Conservation (phyloP, 148 eudicot species). For the Simmondsia chinensis region DNA sequence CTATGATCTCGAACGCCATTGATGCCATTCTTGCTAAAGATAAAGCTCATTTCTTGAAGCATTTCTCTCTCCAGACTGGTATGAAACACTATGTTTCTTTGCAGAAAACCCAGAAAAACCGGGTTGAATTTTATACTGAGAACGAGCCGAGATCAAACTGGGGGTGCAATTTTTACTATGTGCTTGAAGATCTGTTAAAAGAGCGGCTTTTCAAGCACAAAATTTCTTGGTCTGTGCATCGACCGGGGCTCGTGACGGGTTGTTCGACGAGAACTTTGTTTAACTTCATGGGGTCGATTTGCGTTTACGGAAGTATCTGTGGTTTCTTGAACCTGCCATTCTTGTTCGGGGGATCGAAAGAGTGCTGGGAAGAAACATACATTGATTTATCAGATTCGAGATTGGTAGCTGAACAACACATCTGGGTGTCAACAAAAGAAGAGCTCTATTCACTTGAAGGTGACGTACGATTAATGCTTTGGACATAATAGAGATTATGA, state of each 20-base stretch:
- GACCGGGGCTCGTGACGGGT: constrained; percentile 81
- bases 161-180: constrained; percentile 63
- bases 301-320: constrained; percentile 70
- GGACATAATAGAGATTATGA: too few relatives aligned
- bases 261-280: constrained; percentile 41
- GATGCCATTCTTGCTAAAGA: constrained; percentile 47
- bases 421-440: constrained; percentile 67
- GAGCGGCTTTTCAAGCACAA: constrained; percentile 31
- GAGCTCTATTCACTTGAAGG: constrained; percentile 19
- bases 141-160: constrained; percentile 43
- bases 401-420: constrained; percentile 79
- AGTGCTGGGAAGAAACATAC: constrained; percentile 72
- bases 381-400: constrained; percentile 75
- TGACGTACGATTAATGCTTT: too few relatives aligned
- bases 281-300: constrained; percentile 75
- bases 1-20: constrained; percentile 64
- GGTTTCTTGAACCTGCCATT: constrained; percentile 63
- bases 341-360: constrained; percentile 71
- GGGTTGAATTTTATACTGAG: constrained; percentile 28
- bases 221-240: constrained; percentile 66
- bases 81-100: constrained; percentile 68
- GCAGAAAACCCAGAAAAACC: neutral
- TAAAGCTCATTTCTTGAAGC: constrained; percentile 26
- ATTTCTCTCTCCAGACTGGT: constrained; percentile 81
- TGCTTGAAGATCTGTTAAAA: constrained; percentile 59